These are phyloP conservation scores for Ambrosia hybrid DNA, from an alignment of 140 eudicot species.

Conservation along the genomic window DNA sequence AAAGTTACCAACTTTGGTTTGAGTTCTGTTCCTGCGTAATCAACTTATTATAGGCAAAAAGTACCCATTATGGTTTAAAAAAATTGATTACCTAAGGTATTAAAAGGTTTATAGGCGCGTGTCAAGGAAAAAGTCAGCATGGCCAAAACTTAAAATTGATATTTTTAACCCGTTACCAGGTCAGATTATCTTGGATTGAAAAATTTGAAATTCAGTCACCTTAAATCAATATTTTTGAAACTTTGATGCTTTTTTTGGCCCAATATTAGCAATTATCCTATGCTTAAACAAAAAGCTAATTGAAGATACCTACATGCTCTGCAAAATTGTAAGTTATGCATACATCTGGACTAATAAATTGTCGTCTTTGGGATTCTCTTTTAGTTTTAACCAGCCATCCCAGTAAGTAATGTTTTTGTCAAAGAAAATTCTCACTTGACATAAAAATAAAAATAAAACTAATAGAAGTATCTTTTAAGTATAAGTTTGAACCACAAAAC, in stretches of 20 bases:
- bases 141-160: not conserved
- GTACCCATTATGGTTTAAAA: not conserved
- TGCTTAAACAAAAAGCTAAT: slow-evolving; percentile 7
- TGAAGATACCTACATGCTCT: slow-evolving; percentile 76
- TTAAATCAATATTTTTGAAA: not conserved
- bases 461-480: not conserved
- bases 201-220: not conserved
- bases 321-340: slow-evolving; percentile 97
- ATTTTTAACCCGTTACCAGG: no score
- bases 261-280: not conserved
- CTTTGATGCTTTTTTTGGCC: not conserved
- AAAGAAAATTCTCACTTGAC: slow-evolving; percentile 39
- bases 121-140: slow-evolving; percentile 7
- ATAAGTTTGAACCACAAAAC: slow-evolving; percentile 16
- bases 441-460: not conserved
- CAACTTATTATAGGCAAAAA: slow-evolving; percentile 3
- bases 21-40: not conserved
- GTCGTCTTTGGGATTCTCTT: slow-evolving; percentile 91
- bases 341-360: slow-evolving; percentile 90
- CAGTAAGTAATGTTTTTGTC: slow-evolving; percentile 82
- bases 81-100: not conserved
- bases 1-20: not conserved
- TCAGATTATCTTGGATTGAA: not conserved
- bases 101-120: not conserved
- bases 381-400: slow-evolving; percentile 96